Evolutionary conservation across 176 grass and related monocot species (phyloP), one percentile per base, ranked within the genome.

Genomic region (Eleusine indica): DNA sequence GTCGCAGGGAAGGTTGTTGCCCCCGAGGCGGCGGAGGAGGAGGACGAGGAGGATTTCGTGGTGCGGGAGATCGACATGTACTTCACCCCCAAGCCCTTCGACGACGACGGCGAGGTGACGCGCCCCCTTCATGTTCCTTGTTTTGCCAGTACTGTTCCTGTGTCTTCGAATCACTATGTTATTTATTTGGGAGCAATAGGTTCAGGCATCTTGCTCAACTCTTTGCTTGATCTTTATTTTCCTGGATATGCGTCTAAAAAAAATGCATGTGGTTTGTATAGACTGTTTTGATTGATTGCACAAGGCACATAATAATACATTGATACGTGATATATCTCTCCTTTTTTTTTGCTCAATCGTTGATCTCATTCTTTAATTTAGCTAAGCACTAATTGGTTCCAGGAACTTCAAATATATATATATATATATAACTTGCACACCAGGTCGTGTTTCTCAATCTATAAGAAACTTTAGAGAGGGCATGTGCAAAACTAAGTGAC

Each of bases 51-150:
- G 63, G 92, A 98, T 70, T 86, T 76, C 39, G 89, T 95, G 85
- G 73, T 93, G 70, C 87, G 96, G 32, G 96, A 95, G 93, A 95
- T 98, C 7, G 91, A 95, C 28, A 80, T 98, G 7, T 91, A 91
- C 77, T 91, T 90, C 79, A 87, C 64, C 5, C 93, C 93, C 6
- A 80, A 75, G 58, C 88, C 90, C 48, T 84, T 93, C 19, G 91
- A 98, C n/a, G 82, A 91, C 77, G 87, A 93, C 79, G 78, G 87
- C 21, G 47, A 66, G 81, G 95, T 97, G 87, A 85, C 40, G 37
- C 25, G 11, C 43, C 38, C 64, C 44, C 25, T 25, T 25, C 25
- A 25, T 25, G 25, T 25, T 25, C 25, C 25, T 25, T 25, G 25
- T 25, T 25, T 25, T 25, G 25, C 25, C 25, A 25, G 25, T 25